Conservation (phyloP, 1,284 basidiomycete genomes). For the Irpex sp. region DNA sequence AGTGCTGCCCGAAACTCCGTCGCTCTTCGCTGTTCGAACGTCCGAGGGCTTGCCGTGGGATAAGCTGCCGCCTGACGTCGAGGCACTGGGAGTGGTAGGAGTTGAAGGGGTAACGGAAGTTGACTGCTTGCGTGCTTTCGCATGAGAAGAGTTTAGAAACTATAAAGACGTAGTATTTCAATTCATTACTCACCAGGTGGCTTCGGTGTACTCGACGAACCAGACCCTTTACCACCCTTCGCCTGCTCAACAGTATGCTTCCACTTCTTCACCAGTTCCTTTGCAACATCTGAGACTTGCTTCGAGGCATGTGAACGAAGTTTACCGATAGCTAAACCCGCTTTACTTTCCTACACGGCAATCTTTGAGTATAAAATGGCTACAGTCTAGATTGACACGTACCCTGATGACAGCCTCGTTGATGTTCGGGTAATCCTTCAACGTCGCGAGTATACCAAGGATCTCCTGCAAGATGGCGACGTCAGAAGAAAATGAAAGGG, state of each 20-base stretch:
- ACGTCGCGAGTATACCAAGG: slow-evolving; percentile 60
- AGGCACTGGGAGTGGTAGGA: slow-evolving; percentile 37
- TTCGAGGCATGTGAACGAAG: slow-evolving; percentile 74
- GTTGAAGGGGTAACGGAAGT: slow-evolving; percentile 34
- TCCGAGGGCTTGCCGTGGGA: slow-evolving; percentile 29
- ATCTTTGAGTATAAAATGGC: background rate
- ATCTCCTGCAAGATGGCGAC: slow-evolving; percentile 55
- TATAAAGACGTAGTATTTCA: too few relatives aligned
- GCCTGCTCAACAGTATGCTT: slow-evolving; percentile 83
- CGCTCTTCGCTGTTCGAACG: slow-evolving; percentile 62
- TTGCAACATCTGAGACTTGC: slow-evolving; percentile 79
- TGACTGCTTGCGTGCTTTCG: slow-evolving; percentile 25
- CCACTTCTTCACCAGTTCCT: slow-evolving; percentile 93
- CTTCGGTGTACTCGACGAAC: slow-evolving; percentile 24
- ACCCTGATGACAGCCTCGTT: slow-evolving; percentile 89
- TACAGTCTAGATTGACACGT: slow-evolving; percentile 15
- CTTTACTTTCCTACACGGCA: slow-evolving; percentile 75
- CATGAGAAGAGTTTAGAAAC: background rate
- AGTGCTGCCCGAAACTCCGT: slow-evolving; percentile 58
- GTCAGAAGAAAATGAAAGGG: slow-evolving; percentile 36
- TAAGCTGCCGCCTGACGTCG: slow-evolving; percentile 26
- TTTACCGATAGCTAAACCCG: slow-evolving; percentile 91
- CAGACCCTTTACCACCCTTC: slow-evolving; percentile 43
- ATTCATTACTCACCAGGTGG: slow-evolving; percentile 30
- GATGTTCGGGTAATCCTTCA: slow-evolving; percentile 80